A percentile compares a stretch with the other conserved stretches of the same genome.
These are phyloP conservation scores for Quercus wislizeni DNA, from an alignment of 306 rosid genomes.

Conservation along the genomic window DNA sequence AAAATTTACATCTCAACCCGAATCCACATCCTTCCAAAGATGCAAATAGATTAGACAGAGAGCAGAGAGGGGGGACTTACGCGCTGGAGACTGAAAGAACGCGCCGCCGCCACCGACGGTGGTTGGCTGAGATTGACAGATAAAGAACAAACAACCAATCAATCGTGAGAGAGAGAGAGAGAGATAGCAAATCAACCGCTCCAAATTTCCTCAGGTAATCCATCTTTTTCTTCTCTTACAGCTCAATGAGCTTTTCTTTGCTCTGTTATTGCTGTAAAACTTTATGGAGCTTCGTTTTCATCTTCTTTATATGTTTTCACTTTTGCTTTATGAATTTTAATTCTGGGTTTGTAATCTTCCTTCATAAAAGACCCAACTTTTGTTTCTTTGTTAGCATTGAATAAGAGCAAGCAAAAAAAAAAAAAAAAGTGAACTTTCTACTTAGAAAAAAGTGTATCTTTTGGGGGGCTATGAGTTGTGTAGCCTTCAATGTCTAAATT, in stretches of 20 bases:
- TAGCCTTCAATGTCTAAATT: too few species aligned
- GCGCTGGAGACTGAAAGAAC: too few species aligned
- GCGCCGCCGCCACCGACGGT: too few species aligned
- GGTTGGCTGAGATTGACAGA: too few species aligned
- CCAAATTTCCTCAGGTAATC: not conserved
- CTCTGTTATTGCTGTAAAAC: not conserved
- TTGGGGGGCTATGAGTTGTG: not conserved
- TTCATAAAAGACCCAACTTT: not conserved
- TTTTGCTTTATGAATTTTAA: not conserved
- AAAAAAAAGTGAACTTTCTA: not conserved
- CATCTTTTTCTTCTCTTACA: not conserved
- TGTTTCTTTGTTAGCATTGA: not conserved
- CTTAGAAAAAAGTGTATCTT: not conserved
- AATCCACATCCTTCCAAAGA: too few species aligned
- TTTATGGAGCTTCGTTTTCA: not conserved
- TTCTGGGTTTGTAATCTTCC: slow-evolving; percentile 1
- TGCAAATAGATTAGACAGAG: too few species aligned
- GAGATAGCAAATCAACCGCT: too few species aligned
- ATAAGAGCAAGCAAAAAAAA: not conserved
- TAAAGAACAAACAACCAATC: too few species aligned
- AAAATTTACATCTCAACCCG: too few species aligned
- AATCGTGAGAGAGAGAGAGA: too few species aligned
- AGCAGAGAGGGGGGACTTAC: too few species aligned
- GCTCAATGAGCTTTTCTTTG: not conserved
- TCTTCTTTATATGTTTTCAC: not conserved